Evolutionary conservation across 768 basidiomycete species (phyloP).

Genomic region (Tulasnella calospora): DNA sequence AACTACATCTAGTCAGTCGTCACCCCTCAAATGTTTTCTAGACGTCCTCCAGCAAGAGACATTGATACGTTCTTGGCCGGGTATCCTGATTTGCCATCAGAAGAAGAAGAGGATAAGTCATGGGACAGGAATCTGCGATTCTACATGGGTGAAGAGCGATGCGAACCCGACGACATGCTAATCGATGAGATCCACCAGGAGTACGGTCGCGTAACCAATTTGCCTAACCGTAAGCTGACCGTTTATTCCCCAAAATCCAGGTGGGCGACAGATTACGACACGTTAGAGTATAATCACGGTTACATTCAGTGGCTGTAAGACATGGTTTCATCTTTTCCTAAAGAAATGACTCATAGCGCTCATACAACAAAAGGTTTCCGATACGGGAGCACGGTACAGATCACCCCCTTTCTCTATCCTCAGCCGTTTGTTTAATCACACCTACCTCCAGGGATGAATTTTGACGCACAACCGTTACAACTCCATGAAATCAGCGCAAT

Average conservation of each 20-base stretch:
- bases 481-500: constrained; percentile 58
- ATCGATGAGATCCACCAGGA: constrained; percentile 60
- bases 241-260: constrained; percentile 37
- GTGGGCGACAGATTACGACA: constrained; percentile 59
- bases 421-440: neutral
- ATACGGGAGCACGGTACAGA: constrained; percentile 61
- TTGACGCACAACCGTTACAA: constrained; percentile 59
- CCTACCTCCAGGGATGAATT: constrained; percentile 47
- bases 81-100: constrained; percentile 42
- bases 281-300: constrained; percentile 62
- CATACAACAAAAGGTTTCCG: constrained; percentile 52
- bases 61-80: constrained; percentile 53
- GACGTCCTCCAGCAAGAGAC: constrained; percentile 35
- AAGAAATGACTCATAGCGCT: neutral
- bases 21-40: neutral
- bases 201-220: constrained; percentile 38
- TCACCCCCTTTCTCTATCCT: neutral
- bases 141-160: constrained; percentile 53
- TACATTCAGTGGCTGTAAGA: constrained; percentile 78
- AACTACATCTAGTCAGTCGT: neutral
- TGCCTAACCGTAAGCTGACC: neutral
- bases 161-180: constrained; percentile 55
- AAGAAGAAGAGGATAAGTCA: constrained; percentile 39
- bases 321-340: neutral
- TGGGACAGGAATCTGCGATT: constrained; percentile 53